A percentile compares a stretch with the other conserved stretches of the same genome.
Conservation (phyloP, 352 stramenopile genomes). For the Globisporangium perplexum region DNA sequence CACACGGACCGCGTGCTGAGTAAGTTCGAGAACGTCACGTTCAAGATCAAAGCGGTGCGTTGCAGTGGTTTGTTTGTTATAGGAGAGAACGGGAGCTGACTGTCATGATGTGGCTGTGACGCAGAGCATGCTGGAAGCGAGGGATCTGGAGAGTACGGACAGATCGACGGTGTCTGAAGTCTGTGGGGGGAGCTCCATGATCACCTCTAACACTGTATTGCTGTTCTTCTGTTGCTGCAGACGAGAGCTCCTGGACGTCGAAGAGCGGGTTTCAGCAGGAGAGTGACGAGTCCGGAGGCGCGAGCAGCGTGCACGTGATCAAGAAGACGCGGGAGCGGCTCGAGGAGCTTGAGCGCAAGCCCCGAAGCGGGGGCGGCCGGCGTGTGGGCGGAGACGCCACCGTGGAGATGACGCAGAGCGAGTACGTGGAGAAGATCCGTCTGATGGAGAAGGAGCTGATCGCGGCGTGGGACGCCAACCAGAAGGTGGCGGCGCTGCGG, state of each 20-base stretch:
- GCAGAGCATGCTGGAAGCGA: constrained; percentile 68
- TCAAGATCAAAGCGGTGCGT: constrained; percentile 69
- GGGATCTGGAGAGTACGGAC: constrained; percentile 49
- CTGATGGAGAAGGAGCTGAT: constrained; percentile 68
- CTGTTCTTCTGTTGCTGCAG: constrained; percentile 9
- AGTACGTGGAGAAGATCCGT: constrained; percentile 78
- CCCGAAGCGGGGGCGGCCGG: not conserved
- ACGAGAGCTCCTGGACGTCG: constrained; percentile 36
- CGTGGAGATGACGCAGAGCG: constrained; percentile 75
- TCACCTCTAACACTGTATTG: not conserved
- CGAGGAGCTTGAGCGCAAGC: constrained; percentile 47
- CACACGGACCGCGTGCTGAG: constrained; percentile 65
- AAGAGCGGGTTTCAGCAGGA: constrained; percentile 37
- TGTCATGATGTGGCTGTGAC: not conserved
- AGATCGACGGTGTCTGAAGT: constrained; percentile 3
- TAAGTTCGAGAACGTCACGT: constrained; percentile 58
- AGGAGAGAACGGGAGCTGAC: not conserved
- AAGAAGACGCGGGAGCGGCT: constrained; percentile 66
- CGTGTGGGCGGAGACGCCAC: constrained; percentile 22
- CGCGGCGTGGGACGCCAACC: constrained; percentile 72
- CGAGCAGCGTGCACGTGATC: constrained; percentile 35
- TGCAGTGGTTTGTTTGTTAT: not conserved
- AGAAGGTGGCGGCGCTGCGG: constrained; percentile 86
- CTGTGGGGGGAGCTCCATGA: not conserved
- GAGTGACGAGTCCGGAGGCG: constrained; percentile 7